These are phyloP conservation scores for Moesziomyces sp. DNA, from an alignment of 1,284 basidiomycete genomes.

Conservation along the genomic window DNA sequence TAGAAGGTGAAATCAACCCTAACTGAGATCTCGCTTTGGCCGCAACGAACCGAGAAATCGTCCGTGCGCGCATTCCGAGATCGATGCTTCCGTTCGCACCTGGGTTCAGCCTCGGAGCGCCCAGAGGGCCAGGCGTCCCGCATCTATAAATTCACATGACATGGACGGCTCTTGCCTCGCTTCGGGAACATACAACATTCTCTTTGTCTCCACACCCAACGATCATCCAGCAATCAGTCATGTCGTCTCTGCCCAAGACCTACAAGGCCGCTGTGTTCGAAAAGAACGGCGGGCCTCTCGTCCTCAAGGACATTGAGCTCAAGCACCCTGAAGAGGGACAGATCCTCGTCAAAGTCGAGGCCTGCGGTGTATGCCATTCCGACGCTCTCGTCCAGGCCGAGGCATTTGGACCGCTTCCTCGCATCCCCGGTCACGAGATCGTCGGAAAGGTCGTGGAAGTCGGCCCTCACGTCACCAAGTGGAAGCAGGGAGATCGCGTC, in stretches of 20 bases:
- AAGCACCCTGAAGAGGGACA: conserved; percentile 88
- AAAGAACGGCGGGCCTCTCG: conserved; percentile 87
- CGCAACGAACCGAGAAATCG: too few species aligned
- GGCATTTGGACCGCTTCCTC: conserved; percentile 44
- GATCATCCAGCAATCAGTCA: conserved; percentile 1
- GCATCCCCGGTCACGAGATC: conserved; percentile 60
- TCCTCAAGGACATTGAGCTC: conserved; percentile 90
- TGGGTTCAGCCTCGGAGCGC: too few species aligned
- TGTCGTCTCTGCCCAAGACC: conserved; percentile 49
- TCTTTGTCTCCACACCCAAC: not conserved
- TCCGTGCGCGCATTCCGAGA: too few species aligned
- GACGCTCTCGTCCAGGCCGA: conserved; percentile 36
- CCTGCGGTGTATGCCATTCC: conserved; percentile 96
- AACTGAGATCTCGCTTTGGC: too few species aligned
- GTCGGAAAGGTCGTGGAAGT: conserved; percentile 61
- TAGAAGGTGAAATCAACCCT: too few species aligned
- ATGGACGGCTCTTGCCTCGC: too few species aligned
- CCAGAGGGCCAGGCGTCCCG: too few species aligned
- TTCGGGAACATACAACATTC: not conserved
- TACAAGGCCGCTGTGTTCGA: conserved; percentile 86
- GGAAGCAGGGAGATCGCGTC: conserved; percentile 61
- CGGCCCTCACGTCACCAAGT: conserved; percentile 46
- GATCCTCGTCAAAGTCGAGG: conserved; percentile 90
- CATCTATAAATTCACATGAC: too few species aligned
- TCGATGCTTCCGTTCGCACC: not conserved